Evolutionary conservation across 441 rosid species (phyloP), one percentile per base, ranked within the genome.

Genomic region (Erysimum pusillum): DNA sequence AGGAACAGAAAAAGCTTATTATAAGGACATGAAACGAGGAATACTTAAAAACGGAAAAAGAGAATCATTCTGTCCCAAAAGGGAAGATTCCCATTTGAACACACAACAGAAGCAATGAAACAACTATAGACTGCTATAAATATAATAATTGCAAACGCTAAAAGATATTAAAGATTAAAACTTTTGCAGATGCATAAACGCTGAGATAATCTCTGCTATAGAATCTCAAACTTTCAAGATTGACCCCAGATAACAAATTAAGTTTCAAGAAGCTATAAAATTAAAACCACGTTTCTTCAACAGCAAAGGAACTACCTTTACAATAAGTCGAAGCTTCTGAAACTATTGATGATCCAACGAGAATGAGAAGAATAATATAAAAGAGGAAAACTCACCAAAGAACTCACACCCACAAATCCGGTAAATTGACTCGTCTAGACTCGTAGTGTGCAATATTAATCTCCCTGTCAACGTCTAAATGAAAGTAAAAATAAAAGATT

Each of bases 401-500:
- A 71, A 63, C 45, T 49, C 14, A 2, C 12, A 63, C 36, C 80
- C 80, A 76, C 79, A 58, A 67, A 38, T 36, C 46, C 32, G 34
- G 63, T 51, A 63, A 74, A 38, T 38, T 38, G 75, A 76, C 52
- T 61, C 25, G 25, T 22, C 25, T 22, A 22, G 25, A 22, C 25
- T 22, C 59, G 17, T 69, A 46, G 70, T 69, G 79, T 69, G 62
- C 65, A 41, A 69, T 69, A 69, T 69, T 44, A 63, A 69, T 41
- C 76, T 71, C 48, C 76, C 2, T 63, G 76, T 71, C 80, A 64
- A 48, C 68, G n/a, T 77, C 76, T 56, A 25, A 5, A 22, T 42
- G 28, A 10, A 10, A 69, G 31, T 31, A 15, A 45, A 74, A 22
- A 6, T 31, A 41, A 46, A 65, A 44, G 44, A 41, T 10, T 65